Evolutionary conservation across 768 basidiomycete species (phyloP).

Genomic region (Boletus tomentosulus): DNA sequence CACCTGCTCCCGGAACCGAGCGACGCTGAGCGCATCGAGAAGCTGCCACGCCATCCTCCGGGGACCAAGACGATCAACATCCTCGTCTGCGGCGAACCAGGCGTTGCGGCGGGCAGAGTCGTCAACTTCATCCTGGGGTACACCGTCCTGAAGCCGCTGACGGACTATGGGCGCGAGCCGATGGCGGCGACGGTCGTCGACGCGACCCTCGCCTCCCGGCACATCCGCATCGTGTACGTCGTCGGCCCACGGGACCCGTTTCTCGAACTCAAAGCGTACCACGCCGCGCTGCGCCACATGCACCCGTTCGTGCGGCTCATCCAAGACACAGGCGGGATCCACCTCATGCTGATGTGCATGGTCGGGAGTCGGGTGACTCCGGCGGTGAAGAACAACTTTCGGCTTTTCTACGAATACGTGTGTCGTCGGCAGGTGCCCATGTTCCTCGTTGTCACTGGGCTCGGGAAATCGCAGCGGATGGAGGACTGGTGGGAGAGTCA

Average conservation of each 20-base stretch:
- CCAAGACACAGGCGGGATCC: constrained; percentile 29
- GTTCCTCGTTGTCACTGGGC: constrained; percentile 36
- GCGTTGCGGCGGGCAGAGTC: constrained; percentile 27
- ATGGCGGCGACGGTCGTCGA: constrained; percentile 27
- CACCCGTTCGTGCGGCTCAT: constrained; percentile 27
- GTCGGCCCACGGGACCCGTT: constrained; percentile 29
- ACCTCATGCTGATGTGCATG: constrained; percentile 39
- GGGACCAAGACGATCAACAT: constrained; percentile 30
- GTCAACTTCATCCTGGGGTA: constrained; percentile 23
- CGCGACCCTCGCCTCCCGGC: constrained; percentile 12
- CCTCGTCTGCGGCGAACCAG: constrained; percentile 41
- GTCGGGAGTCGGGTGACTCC: constrained; percentile 34
- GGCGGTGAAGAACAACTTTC: constrained; percentile 34
- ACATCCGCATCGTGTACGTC: constrained; percentile 27
- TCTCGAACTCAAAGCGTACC: constrained; percentile 20
- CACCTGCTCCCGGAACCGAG: constrained; percentile 4
- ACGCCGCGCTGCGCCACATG: constrained; percentile 20
- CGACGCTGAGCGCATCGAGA: constrained; percentile 18
- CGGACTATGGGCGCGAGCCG: constrained; percentile 29
- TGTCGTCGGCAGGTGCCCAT: constrained; percentile 35
- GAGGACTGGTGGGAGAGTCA: constrained; percentile 34
- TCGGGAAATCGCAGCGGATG: constrained; percentile 30
- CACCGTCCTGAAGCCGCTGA: constrained; percentile 19
- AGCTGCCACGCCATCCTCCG: constrained; percentile 16
- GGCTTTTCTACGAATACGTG: constrained; percentile 35